A percentile compares a stretch with the other conserved stretches of the same genome.
These are phyloP conservation scores for Sporisorium reilianum DNA, from an alignment of 1,284 basidiomycete genomes.

Conservation along the genomic window DNA sequence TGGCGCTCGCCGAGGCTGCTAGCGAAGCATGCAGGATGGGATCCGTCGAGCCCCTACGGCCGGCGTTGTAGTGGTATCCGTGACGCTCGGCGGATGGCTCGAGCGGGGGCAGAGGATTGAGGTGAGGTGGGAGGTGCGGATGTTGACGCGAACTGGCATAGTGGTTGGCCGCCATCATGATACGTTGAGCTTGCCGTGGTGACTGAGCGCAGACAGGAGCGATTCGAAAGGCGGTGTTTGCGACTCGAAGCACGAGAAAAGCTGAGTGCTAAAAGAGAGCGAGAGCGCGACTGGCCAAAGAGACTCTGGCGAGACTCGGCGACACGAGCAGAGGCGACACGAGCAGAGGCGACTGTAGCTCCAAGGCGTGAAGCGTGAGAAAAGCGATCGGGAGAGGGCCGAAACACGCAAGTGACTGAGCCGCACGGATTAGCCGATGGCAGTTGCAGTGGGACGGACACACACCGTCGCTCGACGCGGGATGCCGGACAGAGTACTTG, in stretches of 20 bases:
- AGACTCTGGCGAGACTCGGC: not conserved
- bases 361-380: constrained; percentile 2
- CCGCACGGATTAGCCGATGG: constrained; percentile 1
- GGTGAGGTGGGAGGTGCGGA: constrained; percentile 47
- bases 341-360: not conserved
- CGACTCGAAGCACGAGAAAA: not conserved
- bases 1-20: constrained; percentile 50
- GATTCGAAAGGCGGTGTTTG: not conserved
- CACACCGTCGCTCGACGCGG: not conserved
- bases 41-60: constrained; percentile 52
- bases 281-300: not conserved
- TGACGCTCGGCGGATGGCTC: constrained; percentile 52
- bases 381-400: not conserved
- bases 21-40: constrained; percentile 55
- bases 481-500: not conserved
- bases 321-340: not conserved
- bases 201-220: not conserved
- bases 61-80: constrained; percentile 29
- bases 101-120: constrained; percentile 51
- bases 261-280: not conserved
- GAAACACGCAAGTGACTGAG: not conserved
- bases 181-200: constrained; percentile 8
- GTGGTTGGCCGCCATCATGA: constrained; percentile 54
- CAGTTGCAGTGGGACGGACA: not conserved
- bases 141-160: constrained; percentile 50